Conservation (phyloP, 1,284 basidiomycete genomes). For the Gastroboletus turbinatus region DNA sequence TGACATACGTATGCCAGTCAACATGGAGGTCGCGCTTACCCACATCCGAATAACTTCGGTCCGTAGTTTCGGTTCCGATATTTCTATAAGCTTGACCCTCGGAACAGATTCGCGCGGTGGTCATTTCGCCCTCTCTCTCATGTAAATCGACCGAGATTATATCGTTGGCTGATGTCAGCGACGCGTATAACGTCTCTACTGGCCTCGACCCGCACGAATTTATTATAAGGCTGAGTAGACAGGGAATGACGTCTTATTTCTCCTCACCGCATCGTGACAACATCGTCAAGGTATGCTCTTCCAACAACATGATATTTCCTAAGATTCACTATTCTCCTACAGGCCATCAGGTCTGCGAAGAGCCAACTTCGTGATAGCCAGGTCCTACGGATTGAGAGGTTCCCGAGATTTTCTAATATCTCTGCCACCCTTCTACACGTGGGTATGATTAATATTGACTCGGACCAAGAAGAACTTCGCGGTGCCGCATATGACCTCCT, state of each 20-base stretch:
- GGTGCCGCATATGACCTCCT: conserved; percentile 77
- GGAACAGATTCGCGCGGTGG: conserved; percentile 58
- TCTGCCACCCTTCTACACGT: conserved; percentile 82
- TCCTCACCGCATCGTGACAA: conserved; percentile 65
- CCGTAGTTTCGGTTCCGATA: conserved; percentile 23
- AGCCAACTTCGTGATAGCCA: conserved; percentile 59
- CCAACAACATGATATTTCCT: neutral
- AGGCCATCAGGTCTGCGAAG: conserved; percentile 72
- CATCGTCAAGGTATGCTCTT: conserved; percentile 67
- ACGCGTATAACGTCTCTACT: conserved; percentile 78
- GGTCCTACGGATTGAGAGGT: conserved; percentile 61
- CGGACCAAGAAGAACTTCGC: conserved; percentile 73
- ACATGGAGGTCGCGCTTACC: conserved; percentile 57
- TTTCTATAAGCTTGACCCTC: conserved; percentile 8
- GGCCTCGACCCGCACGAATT: conserved; percentile 78
- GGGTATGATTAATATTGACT: conserved; percentile 74
- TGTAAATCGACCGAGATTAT: conserved; percentile 81
- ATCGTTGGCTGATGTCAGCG: conserved; percentile 76
- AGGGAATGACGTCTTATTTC: conserved; percentile 69
- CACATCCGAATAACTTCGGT: conserved; percentile 73
- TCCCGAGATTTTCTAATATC: conserved; percentile 77
- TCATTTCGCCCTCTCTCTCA: conserved; percentile 59
- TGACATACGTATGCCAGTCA: conserved; percentile 62
- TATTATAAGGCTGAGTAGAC: conserved; percentile 71
- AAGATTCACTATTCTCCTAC: conserved; percentile 1